Base-by-base conservation (phyloP, 2,329 filamentous ascomycete genomes). In the Xylaria polymorpha region DNA sequence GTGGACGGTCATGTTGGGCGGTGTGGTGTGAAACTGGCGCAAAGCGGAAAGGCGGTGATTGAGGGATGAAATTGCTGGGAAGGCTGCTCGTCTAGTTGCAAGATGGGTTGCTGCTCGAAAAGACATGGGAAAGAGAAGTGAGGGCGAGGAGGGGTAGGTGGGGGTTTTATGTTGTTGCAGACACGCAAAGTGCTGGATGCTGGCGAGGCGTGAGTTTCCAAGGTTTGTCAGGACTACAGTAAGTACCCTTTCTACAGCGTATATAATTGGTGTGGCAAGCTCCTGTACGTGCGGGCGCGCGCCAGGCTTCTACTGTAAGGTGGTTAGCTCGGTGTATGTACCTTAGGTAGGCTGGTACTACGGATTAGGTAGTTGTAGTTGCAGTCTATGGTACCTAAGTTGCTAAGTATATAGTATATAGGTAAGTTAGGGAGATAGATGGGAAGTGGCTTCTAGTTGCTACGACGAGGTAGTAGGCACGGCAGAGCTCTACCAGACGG, bases 1-100 rank as follows among this genome's bases (percentile, higher is more conserved):
- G 78, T 83, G 80, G 74, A 83, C 78, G 73, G 78, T 79, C 82
- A 83, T 83, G 67, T 78, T 83, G 79, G 81, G 78, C 69, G 70
- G 74, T n/a, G 78, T 80, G 48, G 79, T 77, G 61, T 81, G 80
- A 71, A 83, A 83, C 48, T 79, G 72, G 72, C 76, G 71, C 73
- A 73, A n/a, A 71, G 72, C 37, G 61, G 69, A 58, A 51, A 71
- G 70, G 35, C 53, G 67, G 67, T 67, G 64, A 14, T 48, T 72
- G 61, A 68, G 67, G 67, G 62, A 39, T 65, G 58, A 39, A 44
- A 70, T 69, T 18, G 73, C 41, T 60, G 73, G 22, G 43, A 68
- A 71, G 25, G 73, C 44, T 61, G 74, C 67, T 62, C 72, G 73
- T 74, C 71, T 58, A 39, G 70, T 50, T 29, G 72, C 61, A 63